Base-by-base conservation (phyloP, 371 early-diverging fungal genomes). In the Mortierella sp. region DNA sequence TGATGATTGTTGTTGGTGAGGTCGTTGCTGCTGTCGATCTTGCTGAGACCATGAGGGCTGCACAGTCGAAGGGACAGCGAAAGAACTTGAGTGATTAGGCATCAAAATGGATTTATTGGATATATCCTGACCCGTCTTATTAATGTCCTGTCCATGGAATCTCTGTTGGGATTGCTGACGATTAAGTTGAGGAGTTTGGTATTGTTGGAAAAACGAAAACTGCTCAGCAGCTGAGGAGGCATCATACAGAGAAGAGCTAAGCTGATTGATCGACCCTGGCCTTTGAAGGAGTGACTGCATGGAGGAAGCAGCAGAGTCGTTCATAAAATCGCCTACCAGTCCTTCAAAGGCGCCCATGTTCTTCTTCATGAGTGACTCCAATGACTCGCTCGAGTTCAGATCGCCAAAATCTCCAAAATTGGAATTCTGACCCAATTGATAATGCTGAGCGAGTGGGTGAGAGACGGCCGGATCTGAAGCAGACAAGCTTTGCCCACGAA, bases 361-460 rank as follows among this genome's bases (percentile, higher is more conserved):
- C 72, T 68, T 79, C 65, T 75, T 75, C 80, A 79, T 79, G 22
- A 79, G 43, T 6, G 52, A 49, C 43, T 79, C 80, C 47, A 75
- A 18, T 11, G 80, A 75, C 30, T 79, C 80, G 26, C 54, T 40
- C 75, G 71, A 71, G 35, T 58, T 47, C 39, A 79, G 14, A 6
- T 43, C 43, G 5, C 68, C 80, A 47, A 75, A 65, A 24, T 59
- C 64, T 2, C 47, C 5, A 35, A 74, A 71, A 2, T 51, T 39
- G 9, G 18, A 28, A 1, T 70, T 26, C 22, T 66, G 68, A 18
- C 37, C 20, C 8, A 58, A 61, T 22, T 66, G 63, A 6, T 49
- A 58, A 0, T 54, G 54, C 26, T 54, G 16, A 30, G 73, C 24
- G 39, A 61, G 3, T 62, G 64, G 54, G 11, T 51, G 71, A n/a